These are phyloP conservation scores for Bauhinia variegata DNA, from an alignment of 306 rosid species.

Conservation along the genomic window DNA sequence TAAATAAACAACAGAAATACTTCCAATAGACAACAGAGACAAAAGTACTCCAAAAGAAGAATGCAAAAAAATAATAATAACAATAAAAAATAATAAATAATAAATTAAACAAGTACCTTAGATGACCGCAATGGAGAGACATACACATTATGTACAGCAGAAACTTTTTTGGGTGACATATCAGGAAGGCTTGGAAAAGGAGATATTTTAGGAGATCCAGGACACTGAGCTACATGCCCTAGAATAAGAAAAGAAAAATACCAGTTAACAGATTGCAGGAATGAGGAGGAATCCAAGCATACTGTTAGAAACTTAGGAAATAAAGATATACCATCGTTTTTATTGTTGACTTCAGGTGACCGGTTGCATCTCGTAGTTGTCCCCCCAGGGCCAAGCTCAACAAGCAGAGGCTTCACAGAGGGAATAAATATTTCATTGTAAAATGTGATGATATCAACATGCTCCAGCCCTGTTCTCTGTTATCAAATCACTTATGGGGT, in stretches of 20 bases:
- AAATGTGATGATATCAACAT: conserved; percentile 85
- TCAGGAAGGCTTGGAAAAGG: conserved; percentile 94
- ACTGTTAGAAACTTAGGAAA: conserved; percentile 15
- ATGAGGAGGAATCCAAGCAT: conserved; percentile 6
- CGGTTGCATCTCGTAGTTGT: conserved; percentile 53
- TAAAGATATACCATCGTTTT: conserved; percentile 61
- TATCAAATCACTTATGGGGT: conserved; percentile 43
- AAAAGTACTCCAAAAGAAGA: conserved; percentile 8
- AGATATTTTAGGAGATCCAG: conserved; percentile 91
- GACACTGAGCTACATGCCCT: conserved; percentile 70
- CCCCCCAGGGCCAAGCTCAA: conserved; percentile 86
- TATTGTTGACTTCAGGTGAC: conserved; percentile 67
- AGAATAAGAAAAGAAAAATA: conserved; percentile 24
- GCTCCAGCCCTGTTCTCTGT: conserved; percentile 83
- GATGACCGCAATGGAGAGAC: conserved; percentile 96
- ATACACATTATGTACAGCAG: conserved; percentile 89
- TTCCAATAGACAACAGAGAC: neutral
- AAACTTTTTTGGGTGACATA: conserved; percentile 98
- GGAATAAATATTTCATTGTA: conserved; percentile 91
- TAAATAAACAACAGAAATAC: neutral
- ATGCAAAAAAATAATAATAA: conserved; percentile 15
- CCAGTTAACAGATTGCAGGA: conserved; percentile 36
- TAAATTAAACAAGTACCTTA: conserved; percentile 68
- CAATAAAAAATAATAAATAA: too few species aligned
- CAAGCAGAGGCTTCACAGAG: conserved; percentile 80